phyloP scores from a whole-genome alignment of 2,329 filamentous ascomycete genomes.

The Diaporthe sp. region DNA sequence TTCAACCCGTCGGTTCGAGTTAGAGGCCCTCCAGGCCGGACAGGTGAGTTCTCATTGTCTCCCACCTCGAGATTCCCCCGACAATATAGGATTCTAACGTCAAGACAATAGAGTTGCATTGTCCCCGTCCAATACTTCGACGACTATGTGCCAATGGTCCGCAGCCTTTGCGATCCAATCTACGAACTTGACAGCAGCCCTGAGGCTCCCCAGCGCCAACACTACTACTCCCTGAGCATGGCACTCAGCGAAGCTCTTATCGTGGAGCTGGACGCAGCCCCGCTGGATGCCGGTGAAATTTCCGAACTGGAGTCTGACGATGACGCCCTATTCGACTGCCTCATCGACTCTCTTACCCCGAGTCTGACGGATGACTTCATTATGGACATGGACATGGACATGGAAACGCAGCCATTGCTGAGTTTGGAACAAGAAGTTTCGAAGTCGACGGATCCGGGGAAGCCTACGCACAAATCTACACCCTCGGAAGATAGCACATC shows the following conservation, averaged over 20 bases:
- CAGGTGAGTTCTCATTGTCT: conserved; percentile 56
- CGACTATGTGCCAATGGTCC: conserved; percentile 56
- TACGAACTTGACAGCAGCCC: conserved; percentile 53
- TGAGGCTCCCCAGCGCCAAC: conserved; percentile 51
- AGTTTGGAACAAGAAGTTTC: neutral
- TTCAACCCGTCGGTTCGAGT: conserved; percentile 62
- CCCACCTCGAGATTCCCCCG: neutral
- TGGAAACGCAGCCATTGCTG: conserved; percentile 34
- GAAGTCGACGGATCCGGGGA: conserved; percentile 21
- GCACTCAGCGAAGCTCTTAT: conserved; percentile 58
- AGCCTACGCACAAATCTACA: neutral
- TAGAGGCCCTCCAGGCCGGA: conserved; percentile 65
- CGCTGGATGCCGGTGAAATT: conserved; percentile 20
- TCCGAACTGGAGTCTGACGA: conserved; percentile 32
- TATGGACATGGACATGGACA: conserved; percentile 31
- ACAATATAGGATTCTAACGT: conserved; percentile 1
- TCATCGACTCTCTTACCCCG: conserved; percentile 37
- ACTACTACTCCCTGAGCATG: conserved; percentile 59
- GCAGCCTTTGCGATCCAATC: conserved; percentile 58
- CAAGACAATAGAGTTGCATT: conserved; percentile 53
- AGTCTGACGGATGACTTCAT: conserved; percentile 32
- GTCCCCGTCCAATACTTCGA: conserved; percentile 55
- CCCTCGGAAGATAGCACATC: conserved; percentile 25
- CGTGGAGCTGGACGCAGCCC: conserved; percentile 43
- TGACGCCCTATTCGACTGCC: conserved; percentile 28